Evolutionary conservation across 2,329 filamentous ascomycete genomes (phyloP), one percentile per base, ranked within the genome.

Genomic region (Gnomoniopsis smithogilvyi): DNA sequence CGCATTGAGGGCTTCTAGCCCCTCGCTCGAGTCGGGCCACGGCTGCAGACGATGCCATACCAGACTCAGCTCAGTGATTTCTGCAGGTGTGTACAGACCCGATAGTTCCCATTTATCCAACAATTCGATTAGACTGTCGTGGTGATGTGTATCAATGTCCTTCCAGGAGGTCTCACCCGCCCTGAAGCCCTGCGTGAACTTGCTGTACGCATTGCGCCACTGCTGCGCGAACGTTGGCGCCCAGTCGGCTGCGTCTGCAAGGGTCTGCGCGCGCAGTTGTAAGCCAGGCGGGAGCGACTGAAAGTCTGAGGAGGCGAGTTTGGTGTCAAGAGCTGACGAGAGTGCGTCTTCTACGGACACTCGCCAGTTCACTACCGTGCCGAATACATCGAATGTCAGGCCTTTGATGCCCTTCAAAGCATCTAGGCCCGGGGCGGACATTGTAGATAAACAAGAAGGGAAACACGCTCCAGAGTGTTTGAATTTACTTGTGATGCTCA

Each of bases 301-400:
- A 38, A 74, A 71, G 43, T 76, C 65, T 17, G 79, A 74, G 34
- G 86, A 76, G 2, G 77, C 75, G 15, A 69, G 68, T 65, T 83
- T 81, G 59, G 76, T 71, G 30, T 73, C 68, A 15, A 84, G 80
- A 56, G 84, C 82, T 10, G 79, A 74, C 24, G 73, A 68, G 14
- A 84, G 80, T 54, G 83, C 83, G 10, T 79, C 74, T 15, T 80
- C 83, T 21, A 95, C 84, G 2, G 85, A 84, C 43, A 77, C 78
- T 58, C 90, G 87, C 90, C 90, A 94, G 76, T 94, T 82, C 49
- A 95, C 90, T 63, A 88, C 85, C 1, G 91, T 95, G 64, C 90
- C 90, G 71, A 93, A 92, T 66, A 92, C 83, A 73, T 92, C 89
- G 68, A 91, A 92, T 56, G 87, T 79, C 36, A 92, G 76, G 8